Conservation (phyloP, 768 basidiomycete species). For the Boletus tylopilopsis region DNA sequence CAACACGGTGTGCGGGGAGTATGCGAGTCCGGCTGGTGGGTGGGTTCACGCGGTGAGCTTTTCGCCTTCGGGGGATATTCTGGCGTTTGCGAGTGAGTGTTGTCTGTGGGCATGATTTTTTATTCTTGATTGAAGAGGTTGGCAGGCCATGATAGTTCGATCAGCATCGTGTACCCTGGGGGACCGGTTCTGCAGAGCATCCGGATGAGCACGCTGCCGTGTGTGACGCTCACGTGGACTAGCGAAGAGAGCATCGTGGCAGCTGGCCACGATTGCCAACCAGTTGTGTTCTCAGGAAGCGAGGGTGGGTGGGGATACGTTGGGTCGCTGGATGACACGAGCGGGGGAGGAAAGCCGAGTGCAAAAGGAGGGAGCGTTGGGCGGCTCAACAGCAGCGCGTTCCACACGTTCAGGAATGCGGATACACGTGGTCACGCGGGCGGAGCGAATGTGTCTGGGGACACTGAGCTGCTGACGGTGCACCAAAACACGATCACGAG, state of each 20-base stretch:
- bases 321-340: conserved; percentile 85
- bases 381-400: conserved; percentile 88
- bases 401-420: conserved; percentile 90
- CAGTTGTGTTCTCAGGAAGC: conserved; percentile 77
- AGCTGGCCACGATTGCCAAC: conserved; percentile 98
- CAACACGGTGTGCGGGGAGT: conserved; percentile 97
- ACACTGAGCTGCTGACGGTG: conserved; percentile 82
- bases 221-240: conserved; percentile 83
- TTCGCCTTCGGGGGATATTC: conserved; percentile 91
- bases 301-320: conserved; percentile 73
- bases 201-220: conserved; percentile 73
- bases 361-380: conserved; percentile 50
- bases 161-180: conserved; percentile 88
- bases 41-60: conserved; percentile 98
- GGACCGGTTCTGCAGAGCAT: conserved; percentile 72
- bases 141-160: conserved; percentile 90
- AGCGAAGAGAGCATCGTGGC: conserved; percentile 80
- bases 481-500: conserved; percentile 99
- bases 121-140: neutral
- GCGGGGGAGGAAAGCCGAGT: conserved; percentile 37
- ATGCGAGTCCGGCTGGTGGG: conserved; percentile 81
- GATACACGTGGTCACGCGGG: conserved; percentile 62
- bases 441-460: conserved; percentile 34
- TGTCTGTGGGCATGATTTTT: neutral
- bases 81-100: conserved; percentile 88